Evolutionary conservation across 1,139 yeast species (phyloP).

Genomic region (Candida tetrigidarum): DNA sequence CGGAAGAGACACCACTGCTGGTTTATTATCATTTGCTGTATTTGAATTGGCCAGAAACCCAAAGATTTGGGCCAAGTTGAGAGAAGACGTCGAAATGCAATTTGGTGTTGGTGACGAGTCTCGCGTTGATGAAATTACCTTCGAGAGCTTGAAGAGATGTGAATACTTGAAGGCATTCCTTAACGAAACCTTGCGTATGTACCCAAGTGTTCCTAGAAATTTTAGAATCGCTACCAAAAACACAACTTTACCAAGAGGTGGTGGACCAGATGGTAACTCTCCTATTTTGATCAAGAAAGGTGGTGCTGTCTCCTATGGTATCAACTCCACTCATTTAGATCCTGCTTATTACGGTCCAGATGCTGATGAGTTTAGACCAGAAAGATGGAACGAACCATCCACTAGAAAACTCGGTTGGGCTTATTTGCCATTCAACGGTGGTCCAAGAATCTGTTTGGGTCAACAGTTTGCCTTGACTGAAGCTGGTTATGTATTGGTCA

Average conservation of each 20-base stretch:
- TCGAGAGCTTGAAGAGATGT: conserved; percentile 50
- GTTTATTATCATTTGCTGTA: conserved; percentile 45
- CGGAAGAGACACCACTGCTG: conserved; percentile 54
- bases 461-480: conserved; percentile 51
- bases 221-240: conserved; percentile 45
- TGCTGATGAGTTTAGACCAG: conserved; percentile 49
- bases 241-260: conserved; percentile 56
- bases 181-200: conserved; percentile 52
- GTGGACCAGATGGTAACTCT: conserved; percentile 46
- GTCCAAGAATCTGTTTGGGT: conserved; percentile 47
- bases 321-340: conserved; percentile 45
- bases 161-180: conserved; percentile 50
- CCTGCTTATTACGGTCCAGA: conserved; percentile 47
- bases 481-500: conserved; percentile 34
- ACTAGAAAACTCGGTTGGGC: conserved; percentile 38
- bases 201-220: conserved; percentile 57
- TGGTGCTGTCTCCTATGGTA: conserved; percentile 32
- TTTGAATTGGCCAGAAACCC: conserved; percentile 49
- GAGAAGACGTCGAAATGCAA: conserved; percentile 31
- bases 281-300: conserved; percentile 50
- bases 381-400: conserved; percentile 42
- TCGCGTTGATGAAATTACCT: conserved; percentile 18
- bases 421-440: conserved; percentile 47
- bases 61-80: conserved; percentile 35
- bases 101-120: conserved; percentile 25